Evolutionary conservation across 352 stramenopile species (phyloP).

Genomic region (Aphanomyces euteiches): DNA sequence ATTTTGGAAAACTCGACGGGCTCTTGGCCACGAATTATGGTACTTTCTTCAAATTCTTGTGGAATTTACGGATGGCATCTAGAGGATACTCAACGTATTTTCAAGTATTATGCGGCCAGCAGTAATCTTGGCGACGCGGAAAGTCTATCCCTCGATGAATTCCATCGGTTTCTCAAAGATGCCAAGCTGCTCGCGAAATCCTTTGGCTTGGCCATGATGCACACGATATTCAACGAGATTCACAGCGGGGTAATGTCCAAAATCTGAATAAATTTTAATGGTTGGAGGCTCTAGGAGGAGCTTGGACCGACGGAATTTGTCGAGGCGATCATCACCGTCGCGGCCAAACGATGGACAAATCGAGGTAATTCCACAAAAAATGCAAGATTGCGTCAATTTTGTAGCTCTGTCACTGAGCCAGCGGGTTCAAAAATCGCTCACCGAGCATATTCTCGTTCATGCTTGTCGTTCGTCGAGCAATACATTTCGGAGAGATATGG

Average conservation of each 20-base stretch:
- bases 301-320: conserved; percentile 47
- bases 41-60: not conserved
- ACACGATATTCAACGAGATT: conserved; percentile 18
- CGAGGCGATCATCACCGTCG: conserved; percentile 56
- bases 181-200: conserved; percentile 32
- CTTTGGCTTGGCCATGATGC: not conserved
- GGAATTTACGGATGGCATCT: not conserved
- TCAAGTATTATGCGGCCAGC: conserved; percentile 14
- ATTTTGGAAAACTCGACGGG: not conserved
- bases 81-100: conserved; percentile 17
- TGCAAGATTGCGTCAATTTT: conserved; percentile 23
- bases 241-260: not conserved
- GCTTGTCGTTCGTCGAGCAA: conserved; percentile 39
- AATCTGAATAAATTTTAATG: not conserved
- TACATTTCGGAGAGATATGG: conserved; percentile 46
- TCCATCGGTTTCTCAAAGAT: conserved; percentile 63
- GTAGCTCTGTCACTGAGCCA: conserved; percentile 35
- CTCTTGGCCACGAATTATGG: conserved; percentile 4
- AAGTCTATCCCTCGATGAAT: conserved; percentile 60
- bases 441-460: conserved; percentile 50
- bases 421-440: conserved; percentile 47
- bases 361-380: conserved; percentile 30
- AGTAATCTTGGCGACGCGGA: conserved; percentile 8
- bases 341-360: conserved; percentile 34
- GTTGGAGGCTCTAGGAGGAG: not conserved